Evolutionary conservation across 139 green algal genomes (phyloP), one percentile per base, ranked within the genome.

Genomic region (Eudorina sp.): DNA sequence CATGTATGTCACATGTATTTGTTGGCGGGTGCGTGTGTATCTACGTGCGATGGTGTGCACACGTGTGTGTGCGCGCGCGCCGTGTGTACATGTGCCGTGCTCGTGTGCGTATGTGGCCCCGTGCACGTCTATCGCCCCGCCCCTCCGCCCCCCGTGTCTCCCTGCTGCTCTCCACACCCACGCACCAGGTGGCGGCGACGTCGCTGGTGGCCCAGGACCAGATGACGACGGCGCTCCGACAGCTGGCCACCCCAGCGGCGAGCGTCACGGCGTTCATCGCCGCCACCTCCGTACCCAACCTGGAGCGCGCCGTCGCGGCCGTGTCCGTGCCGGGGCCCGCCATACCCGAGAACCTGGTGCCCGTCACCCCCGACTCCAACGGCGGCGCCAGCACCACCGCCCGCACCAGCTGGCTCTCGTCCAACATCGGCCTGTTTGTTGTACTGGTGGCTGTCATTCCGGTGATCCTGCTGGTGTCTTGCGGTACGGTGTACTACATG

Each of bases 261-360:
- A 77, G 46, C 58, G 43, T 86, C 80, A 46, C 60, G 41, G 62
- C 41, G 60, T 86, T 86, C 62, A 48, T 77, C 60, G n/a, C 41
- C 58, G 60, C 58, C 40, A 86, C 80, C 14, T 58, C 60, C 0
- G 21, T 34, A 40, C 43, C 34, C 41, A 53, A 11, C 3, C 80
- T 86, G 8, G n/a, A 60, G 16, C 23, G 38, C 60, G 80, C 41
- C 80, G 62, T 64, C 29, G 62, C 62, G n/a, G 11, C n/a, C 43
- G 29, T n/a, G 7, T 2, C 4, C 62, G 25, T 77, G 43, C 1
- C 62, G 14, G 43, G 60, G 0, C 80, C 80, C 41, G 48, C 43
- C 45, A 76, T 86, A 31, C 80, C 60, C 8, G 36, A 53, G 7
- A 46, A 40, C 18, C 13, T 34, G 0, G 75, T 34, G 29, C 43